Conservation (phyloP, 2,329 filamentous ascomycete species). For the Aspergillus transmontanensis region DNA sequence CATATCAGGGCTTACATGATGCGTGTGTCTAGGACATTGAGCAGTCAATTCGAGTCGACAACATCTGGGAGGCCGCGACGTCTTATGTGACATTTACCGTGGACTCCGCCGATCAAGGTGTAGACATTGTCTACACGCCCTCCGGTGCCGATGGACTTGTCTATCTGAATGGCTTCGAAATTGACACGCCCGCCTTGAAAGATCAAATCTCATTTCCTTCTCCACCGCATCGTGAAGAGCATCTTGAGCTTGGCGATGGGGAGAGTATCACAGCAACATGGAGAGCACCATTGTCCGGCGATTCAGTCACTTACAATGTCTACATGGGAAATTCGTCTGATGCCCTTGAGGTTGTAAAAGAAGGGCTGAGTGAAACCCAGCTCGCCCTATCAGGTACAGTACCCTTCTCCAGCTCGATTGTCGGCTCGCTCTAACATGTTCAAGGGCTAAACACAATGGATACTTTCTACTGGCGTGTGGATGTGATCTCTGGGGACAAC, state of each 20-base stretch:
- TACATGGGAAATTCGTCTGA: conserved; percentile 1
- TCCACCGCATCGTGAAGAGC: conserved; percentile 7
- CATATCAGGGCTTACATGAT: not conserved
- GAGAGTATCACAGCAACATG: conserved; percentile 3
- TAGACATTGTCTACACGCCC: conserved; percentile 10
- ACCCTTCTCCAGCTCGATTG: not conserved
- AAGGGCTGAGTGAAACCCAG: conserved; percentile 3
- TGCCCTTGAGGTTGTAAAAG: not conserved
- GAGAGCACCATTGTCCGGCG: not conserved
- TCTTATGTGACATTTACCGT: conserved; percentile 13
- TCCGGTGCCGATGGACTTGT: conserved; percentile 5
- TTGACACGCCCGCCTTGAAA: conserved; percentile 10
- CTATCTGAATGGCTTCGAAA: conserved; percentile 13
- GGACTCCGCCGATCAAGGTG: not conserved
- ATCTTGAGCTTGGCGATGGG: not conserved
- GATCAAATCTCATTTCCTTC: conserved; percentile 13
- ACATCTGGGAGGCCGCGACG: conserved; percentile 11
- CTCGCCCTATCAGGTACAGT: not conserved
- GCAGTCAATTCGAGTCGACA: conserved; percentile 8
- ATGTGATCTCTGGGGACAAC: conserved; percentile 2
- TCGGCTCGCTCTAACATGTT: not conserved
- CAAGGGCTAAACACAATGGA: conserved; percentile 9
- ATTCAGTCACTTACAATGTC: conserved; percentile 11
- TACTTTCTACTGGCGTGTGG: conserved; percentile 16
- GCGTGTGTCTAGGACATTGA: not conserved